Evolutionary conservation across 2,329 filamentous ascomycete species (phyloP).

Genomic region (Rutstroemia sp.): DNA sequence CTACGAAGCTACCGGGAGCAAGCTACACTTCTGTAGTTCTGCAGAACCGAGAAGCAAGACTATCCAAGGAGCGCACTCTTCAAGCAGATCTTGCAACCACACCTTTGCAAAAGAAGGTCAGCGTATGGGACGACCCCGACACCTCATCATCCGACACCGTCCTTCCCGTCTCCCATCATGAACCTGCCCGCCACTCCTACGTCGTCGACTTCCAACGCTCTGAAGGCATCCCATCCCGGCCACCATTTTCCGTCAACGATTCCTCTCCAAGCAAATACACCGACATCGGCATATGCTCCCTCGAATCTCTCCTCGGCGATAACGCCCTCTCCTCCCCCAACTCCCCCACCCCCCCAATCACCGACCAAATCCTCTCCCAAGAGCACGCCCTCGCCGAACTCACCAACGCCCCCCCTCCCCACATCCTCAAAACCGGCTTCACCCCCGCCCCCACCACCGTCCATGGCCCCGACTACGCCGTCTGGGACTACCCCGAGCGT

Average conservation of each 20-base stretch:
- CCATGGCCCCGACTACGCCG: slow-evolving; percentile 16
- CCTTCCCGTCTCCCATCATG: background rate
- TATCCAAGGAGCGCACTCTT: background rate
- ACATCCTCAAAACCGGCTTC: slow-evolving; percentile 20
- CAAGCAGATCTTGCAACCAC: background rate
- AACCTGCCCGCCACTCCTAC: background rate
- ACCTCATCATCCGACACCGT: background rate
- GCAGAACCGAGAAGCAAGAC: too few species aligned
- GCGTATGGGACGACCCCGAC: background rate
- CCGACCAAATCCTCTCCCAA: slow-evolving; percentile 1
- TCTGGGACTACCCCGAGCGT: background rate
- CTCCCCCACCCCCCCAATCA: background rate
- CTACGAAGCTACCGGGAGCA: background rate
- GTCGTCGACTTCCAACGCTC: background rate
- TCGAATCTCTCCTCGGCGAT: background rate
- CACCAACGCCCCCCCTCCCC: slow-evolving; percentile 11
- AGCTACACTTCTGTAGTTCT: too few species aligned
- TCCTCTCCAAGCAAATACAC: background rate
- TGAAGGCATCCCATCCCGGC: background rate
- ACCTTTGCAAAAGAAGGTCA: background rate
- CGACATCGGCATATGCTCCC: background rate
- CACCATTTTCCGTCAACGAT: background rate
- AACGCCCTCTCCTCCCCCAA: background rate
- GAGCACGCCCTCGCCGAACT: slow-evolving; percentile 12
- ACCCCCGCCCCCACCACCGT: slow-evolving; percentile 3